Evolutionary conservation across 2,329 filamentous ascomycete genomes (phyloP).

Genomic region (Fusarium sp.): DNA sequence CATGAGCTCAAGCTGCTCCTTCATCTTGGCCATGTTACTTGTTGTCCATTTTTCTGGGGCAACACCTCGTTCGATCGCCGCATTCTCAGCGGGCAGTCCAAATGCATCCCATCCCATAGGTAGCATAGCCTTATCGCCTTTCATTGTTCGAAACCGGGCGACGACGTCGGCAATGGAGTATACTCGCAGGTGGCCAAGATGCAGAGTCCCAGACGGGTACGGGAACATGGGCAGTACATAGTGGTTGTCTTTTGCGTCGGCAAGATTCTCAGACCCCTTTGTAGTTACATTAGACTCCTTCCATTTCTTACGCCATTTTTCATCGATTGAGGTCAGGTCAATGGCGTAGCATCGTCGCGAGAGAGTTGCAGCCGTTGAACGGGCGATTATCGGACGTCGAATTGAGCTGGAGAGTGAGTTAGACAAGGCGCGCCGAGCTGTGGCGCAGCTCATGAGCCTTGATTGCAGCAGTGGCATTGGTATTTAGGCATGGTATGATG

Average conservation of each 20-base stretch:
- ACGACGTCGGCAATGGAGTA: slow-evolving; percentile 92
- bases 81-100: slow-evolving; percentile 90
- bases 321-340: slow-evolving; percentile 58
- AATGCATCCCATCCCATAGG: slow-evolving; percentile 98
- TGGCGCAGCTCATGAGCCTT: slow-evolving; percentile 45
- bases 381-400: slow-evolving; percentile 23
- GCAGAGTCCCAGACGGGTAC: slow-evolving; percentile 87
- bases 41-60: slow-evolving; percentile 83
- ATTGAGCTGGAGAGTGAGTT: slow-evolving; percentile 20
- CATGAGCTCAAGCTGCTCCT: slow-evolving; percentile 80
- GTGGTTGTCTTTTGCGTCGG: slow-evolving; percentile 52
- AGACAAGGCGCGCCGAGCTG: slow-evolving; percentile 33
- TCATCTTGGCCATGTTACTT: slow-evolving; percentile 86
- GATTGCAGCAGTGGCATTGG: slow-evolving; percentile 48
- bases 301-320: slow-evolving; percentile 66
- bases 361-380: slow-evolving; percentile 12
- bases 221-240: slow-evolving; percentile 94
- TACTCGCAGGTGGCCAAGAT: slow-evolving; percentile 87
- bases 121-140: slow-evolving; percentile 79
- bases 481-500: slow-evolving; percentile 46
- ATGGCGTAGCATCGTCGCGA: slow-evolving; percentile 55
- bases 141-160: slow-evolving; percentile 78
- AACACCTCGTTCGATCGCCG: slow-evolving; percentile 83
- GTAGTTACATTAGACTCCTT: slow-evolving; percentile 20
- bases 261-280: slow-evolving; percentile 22